phyloP scores from a whole-genome alignment of 257 asterid species.

The Leptodermis oblonga region DNA sequence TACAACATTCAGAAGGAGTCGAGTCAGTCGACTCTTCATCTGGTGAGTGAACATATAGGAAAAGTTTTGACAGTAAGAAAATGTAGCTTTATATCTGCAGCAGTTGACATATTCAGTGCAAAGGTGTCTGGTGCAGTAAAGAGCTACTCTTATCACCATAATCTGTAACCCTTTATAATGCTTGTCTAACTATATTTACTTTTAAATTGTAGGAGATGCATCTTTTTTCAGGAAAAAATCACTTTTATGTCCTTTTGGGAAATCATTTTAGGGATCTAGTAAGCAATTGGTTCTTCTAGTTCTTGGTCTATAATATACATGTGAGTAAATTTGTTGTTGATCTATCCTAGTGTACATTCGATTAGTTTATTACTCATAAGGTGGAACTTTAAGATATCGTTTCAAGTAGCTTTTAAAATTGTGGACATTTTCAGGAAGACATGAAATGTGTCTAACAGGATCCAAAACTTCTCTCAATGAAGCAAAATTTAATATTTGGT shows the following conservation, averaged over 20 bases:
- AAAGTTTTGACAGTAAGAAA: constrained; percentile 76
- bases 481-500: background rate
- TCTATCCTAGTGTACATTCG: background rate
- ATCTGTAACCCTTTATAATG: no score
- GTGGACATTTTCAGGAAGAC: background rate
- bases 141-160: no score
- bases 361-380: background rate
- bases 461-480: background rate
- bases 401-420: background rate
- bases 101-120: constrained; percentile 79
- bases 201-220: background rate
- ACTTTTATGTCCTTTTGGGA: no score
- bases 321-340: background rate
- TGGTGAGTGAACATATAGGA: no score
- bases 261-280: no score
- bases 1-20: no score
- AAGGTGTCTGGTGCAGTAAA: constrained; percentile 95
- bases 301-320: no score
- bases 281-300: no score
- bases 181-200: background rate
- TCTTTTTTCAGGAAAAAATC: background rate
- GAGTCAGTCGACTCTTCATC: no score
- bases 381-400: background rate
- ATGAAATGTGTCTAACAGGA: no score
- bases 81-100: constrained; percentile 86